These are phyloP conservation scores for Alternaria ethzedia DNA, from an alignment of 2,329 filamentous ascomycete genomes.

Conservation along the genomic window DNA sequence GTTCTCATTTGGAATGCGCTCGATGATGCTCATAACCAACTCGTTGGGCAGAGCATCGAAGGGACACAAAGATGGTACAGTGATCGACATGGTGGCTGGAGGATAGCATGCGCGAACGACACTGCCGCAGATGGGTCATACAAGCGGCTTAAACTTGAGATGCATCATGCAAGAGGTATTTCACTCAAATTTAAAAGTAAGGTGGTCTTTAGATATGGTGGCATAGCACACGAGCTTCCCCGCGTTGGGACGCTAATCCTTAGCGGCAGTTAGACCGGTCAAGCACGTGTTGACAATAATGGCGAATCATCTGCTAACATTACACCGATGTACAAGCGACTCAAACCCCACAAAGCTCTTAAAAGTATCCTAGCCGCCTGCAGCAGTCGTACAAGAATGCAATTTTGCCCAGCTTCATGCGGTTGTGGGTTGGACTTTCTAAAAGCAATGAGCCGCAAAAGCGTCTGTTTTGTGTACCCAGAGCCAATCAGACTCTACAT, in stretches of 20 bases:
- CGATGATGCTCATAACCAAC: slow-evolving; percentile 7
- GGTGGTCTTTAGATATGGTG: neutral
- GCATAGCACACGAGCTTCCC: neutral
- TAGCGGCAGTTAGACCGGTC: neutral
- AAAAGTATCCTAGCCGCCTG: neutral
- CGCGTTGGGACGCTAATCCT: slow-evolving; percentile 2
- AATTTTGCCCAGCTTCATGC: neutral
- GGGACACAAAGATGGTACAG: neutral
- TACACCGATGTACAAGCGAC: neutral
- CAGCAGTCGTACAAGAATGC: neutral
- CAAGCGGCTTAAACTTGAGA: neutral
- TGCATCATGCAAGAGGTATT: neutral
- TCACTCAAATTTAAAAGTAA: neutral
- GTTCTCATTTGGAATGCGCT: slow-evolving; percentile 4
- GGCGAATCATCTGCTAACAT: neutral
- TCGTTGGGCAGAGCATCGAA: slow-evolving; percentile 8
- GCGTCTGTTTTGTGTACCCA: slow-evolving; percentile 6
- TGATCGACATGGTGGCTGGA: neutral
- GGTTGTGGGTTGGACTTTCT: neutral
- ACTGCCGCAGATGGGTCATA: neutral
- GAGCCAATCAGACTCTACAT: slow-evolving; percentile 4
- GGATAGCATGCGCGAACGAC: neutral
- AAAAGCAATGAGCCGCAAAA: neutral
- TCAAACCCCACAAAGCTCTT: neutral
- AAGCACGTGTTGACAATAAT: neutral